These are phyloP conservation scores for Eruca vesicaria DNA, from an alignment of 441 rosid genomes.

Conservation along the genomic window DNA sequence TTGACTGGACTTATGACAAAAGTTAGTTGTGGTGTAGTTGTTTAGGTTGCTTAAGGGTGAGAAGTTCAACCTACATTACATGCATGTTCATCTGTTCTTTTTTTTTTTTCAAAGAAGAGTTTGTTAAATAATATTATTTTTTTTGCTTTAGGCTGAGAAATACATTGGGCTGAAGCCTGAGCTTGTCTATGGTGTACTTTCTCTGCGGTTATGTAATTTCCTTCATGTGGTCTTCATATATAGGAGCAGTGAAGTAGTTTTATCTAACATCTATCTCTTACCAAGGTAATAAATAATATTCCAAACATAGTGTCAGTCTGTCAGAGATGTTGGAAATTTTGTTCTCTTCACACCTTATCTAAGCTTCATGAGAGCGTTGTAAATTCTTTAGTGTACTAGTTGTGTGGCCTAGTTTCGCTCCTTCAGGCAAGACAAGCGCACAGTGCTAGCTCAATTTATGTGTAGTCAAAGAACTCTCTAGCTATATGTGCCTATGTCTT, in stretches of 20 bases:
- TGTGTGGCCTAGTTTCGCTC: neutral
- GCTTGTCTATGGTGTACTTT: neutral
- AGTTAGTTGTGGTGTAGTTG: neutral
- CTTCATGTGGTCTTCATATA: slow-evolving; percentile 16
- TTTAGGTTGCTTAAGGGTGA: neutral
- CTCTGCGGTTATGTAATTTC: neutral
- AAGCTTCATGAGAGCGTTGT: neutral
- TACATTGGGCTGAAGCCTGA: neutral
- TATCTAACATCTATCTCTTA: too few species aligned
- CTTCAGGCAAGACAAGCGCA: neutral
- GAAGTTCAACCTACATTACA: neutral
- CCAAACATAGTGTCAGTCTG: too few species aligned
- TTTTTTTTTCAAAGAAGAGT: neutral
- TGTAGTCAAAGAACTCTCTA: neutral
- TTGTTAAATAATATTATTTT: neutral
- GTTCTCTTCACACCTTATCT: too few species aligned
- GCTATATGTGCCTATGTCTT: too few species aligned
- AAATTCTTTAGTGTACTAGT: too few species aligned
- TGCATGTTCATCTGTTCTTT: neutral
- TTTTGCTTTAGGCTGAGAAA: neutral
- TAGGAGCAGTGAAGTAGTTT: slow-evolving; percentile 49
- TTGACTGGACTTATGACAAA: neutral
- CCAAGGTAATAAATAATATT: too few species aligned
- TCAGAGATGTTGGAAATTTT: neutral
- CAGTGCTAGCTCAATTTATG: neutral